Evolutionary conservation across 192 early-diverging fungal genomes (phyloP).

Genomic region (Umbelopsis ramanniana): DNA sequence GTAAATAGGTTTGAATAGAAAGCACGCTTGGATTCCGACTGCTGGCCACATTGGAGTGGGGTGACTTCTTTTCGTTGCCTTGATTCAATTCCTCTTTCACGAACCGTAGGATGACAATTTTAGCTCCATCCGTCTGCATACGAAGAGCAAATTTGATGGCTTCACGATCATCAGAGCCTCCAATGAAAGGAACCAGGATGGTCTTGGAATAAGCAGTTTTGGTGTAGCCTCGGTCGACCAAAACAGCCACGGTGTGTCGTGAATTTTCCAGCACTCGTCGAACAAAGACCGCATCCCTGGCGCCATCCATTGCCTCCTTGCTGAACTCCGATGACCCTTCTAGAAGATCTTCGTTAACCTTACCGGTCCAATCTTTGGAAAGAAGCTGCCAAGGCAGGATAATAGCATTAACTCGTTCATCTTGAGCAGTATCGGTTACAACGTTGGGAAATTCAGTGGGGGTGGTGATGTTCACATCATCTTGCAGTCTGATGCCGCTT

Average conservation of each 20-base stretch:
- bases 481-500: conserved; percentile 65
- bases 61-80: neutral
- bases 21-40: conserved; percentile 5
- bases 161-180: conserved; percentile 76
- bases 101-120: conserved; percentile 57
- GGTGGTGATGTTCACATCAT: conserved; percentile 63
- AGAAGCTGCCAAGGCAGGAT: conserved; percentile 66
- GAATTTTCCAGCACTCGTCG: conserved; percentile 49
- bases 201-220: conserved; percentile 49
- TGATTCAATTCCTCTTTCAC: neutral
- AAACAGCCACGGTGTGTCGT: conserved; percentile 55
- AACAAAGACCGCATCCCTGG: conserved; percentile 53
- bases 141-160: conserved; percentile 59
- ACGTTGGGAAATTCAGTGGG: conserved; percentile 71
- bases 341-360: conserved; percentile 25
- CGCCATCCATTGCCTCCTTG: conserved; percentile 21
- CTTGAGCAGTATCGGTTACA: conserved; percentile 58
- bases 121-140: conserved; percentile 51
- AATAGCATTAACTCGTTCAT: conserved; percentile 65
- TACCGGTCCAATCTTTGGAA: conserved; percentile 29
- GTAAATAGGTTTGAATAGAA: conserved; percentile 12
- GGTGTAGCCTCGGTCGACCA: conserved; percentile 72
- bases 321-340: conserved; percentile 29
- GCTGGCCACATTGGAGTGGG: conserved; percentile 22
- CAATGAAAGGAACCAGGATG: conserved; percentile 75